Evolutionary conservation across 805 yeast genomes (phyloP).

Genomic region (Sungouiella blattae): DNA sequence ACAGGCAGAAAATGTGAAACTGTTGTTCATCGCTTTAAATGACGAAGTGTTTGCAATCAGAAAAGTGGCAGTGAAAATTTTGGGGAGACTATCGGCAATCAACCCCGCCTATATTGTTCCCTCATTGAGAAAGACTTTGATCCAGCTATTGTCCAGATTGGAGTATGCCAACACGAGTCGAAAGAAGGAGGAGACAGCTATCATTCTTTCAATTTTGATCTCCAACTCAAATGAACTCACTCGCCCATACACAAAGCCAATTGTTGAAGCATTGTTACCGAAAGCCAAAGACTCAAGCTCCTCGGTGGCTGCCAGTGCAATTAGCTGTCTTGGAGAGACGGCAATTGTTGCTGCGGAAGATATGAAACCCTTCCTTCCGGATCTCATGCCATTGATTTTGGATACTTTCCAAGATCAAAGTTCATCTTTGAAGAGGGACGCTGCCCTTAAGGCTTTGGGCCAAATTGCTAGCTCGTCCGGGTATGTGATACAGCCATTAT

Average conservation of each 20-base stretch:
- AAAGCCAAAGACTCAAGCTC: constrained; percentile 69
- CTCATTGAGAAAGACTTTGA: constrained; percentile 77
- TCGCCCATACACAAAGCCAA: constrained; percentile 85
- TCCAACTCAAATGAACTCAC: constrained; percentile 78
- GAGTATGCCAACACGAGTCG: constrained; percentile 74
- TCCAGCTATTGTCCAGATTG: constrained; percentile 79
- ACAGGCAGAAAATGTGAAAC: constrained; percentile 85
- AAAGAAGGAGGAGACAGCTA: constrained; percentile 84
- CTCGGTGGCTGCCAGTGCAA: constrained; percentile 81
- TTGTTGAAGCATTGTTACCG: constrained; percentile 79
- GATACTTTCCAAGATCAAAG: constrained; percentile 92
- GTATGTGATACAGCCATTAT: constrained; percentile 87
- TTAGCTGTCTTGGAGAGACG: constrained; percentile 84
- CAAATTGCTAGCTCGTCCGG: constrained; percentile 89
- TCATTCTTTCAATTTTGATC: constrained; percentile 67
- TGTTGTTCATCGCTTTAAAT: constrained; percentile 82
- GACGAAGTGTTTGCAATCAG: constrained; percentile 87
- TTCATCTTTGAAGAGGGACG: constrained; percentile 81
- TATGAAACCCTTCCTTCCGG: constrained; percentile 64
- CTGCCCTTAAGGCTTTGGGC: constrained; percentile 84
- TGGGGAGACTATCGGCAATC: constrained; percentile 79
- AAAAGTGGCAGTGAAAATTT: constrained; percentile 68
- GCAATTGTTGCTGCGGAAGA: constrained; percentile 87
- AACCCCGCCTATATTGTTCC: constrained; percentile 98
- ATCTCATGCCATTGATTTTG: constrained; percentile 81